These are phyloP conservation scores for Claviceps sorghi DNA, from an alignment of 2,329 filamentous ascomycete genomes.

Conservation along the genomic window DNA sequence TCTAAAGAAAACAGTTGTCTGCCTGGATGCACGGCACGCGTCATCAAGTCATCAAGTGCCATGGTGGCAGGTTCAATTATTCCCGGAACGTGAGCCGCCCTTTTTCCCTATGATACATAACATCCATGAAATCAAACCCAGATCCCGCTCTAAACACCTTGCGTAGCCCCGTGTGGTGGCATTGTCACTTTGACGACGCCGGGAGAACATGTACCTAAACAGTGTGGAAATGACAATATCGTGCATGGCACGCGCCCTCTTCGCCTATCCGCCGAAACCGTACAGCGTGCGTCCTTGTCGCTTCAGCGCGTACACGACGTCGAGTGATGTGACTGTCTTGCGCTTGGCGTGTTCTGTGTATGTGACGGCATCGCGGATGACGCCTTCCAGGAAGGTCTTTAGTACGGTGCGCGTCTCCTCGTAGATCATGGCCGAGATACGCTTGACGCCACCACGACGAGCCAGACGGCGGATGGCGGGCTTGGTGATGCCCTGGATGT, in stretches of 20 bases:
- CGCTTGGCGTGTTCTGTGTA: conserved; percentile 71
- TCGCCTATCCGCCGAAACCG: conserved; percentile 67
- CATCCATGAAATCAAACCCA: conserved; percentile 13
- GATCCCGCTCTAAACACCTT: conserved; percentile 28
- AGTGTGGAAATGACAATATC: conserved; percentile 14
- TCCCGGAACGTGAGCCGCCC: conserved; percentile 4
- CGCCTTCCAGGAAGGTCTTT: conserved; percentile 63
- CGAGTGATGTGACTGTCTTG: conserved; percentile 61
- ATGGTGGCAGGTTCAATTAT: not conserved
- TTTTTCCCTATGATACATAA: conserved; percentile 29
- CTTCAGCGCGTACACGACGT: conserved; percentile 55
- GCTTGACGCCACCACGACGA: conserved; percentile 98
- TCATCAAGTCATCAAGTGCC: not conserved
- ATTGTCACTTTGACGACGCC: not conserved
- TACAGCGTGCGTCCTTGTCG: conserved; percentile 64
- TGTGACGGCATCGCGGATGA: conserved; percentile 63
- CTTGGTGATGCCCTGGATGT: conserved; percentile 99
- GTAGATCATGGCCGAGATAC: conserved; percentile 93
- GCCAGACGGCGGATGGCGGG: conserved; percentile 95
- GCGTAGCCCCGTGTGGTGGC: conserved; percentile 11
- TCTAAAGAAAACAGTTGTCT: too few species aligned
- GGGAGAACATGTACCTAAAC: not conserved
- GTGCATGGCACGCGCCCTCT: conserved; percentile 18
- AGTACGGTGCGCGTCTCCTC: conserved; percentile 64
- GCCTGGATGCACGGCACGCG: not conserved